These are phyloP conservation scores for Calonectria naviculata DNA, from an alignment of 2,329 filamentous ascomycete species.

Conservation along the genomic window DNA sequence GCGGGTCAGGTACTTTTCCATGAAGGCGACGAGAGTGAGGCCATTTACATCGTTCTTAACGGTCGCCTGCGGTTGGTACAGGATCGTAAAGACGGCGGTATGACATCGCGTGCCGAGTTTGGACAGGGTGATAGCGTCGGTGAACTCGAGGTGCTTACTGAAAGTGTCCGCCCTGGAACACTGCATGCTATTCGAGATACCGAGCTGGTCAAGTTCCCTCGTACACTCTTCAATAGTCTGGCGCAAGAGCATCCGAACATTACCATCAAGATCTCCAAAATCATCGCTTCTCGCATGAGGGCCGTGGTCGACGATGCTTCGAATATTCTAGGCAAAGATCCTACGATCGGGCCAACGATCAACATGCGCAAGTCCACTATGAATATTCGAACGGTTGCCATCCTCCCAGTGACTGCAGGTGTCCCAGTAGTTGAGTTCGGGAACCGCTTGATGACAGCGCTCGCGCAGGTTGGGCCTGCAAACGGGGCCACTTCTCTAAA, in stretches of 20 bases:
- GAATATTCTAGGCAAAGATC: slow-evolving; percentile 73
- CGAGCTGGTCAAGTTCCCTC: slow-evolving; percentile 94
- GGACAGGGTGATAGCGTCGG: slow-evolving; percentile 98
- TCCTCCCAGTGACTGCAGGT: slow-evolving; percentile 89
- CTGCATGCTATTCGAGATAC: slow-evolving; percentile 97
- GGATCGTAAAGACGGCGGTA: slow-evolving; percentile 82
- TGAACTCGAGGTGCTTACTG: slow-evolving; percentile 96
- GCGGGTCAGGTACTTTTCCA: slow-evolving; percentile 96
- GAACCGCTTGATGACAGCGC: slow-evolving; percentile 86
- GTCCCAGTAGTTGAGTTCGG: slow-evolving; percentile 96
- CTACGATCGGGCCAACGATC: slow-evolving; percentile 63
- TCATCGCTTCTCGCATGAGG: slow-evolving; percentile 96
- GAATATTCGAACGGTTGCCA: slow-evolving; percentile 91
- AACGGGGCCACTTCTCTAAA: slow-evolving; percentile 94
- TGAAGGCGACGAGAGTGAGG: slow-evolving; percentile 94
- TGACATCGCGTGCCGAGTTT: slow-evolving; percentile 90
- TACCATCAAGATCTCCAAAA: slow-evolving; percentile 98
- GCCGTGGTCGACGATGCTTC: slow-evolving; percentile 86
- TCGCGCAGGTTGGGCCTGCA: slow-evolving; percentile 88
- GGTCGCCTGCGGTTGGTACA: slow-evolving; percentile 88
- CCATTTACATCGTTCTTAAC: slow-evolving; percentile 97
- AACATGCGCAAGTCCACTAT: slow-evolving; percentile 82
- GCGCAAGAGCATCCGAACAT: slow-evolving; percentile 98
- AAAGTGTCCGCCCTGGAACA: slow-evolving; percentile 89
- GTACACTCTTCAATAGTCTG: slow-evolving; percentile 96